Base-by-base conservation (phyloP, 495 filamentous ascomycete genomes). In the Lindgomyces ingoldianus region DNA sequence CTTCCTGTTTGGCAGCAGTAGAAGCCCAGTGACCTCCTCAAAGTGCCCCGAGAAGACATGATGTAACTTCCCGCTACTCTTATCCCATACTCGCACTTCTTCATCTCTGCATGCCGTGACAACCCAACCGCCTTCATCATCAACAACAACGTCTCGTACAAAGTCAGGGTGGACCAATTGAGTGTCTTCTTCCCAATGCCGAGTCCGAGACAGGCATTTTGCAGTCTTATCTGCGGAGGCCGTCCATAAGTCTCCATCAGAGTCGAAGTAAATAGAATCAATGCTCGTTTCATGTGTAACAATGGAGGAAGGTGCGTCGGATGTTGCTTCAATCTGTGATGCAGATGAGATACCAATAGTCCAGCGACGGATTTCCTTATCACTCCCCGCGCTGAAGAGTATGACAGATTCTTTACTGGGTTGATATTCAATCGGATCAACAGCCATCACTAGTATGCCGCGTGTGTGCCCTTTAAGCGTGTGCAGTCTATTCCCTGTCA, bases 71-170 rank as follows among this genome's bases (percentile, higher is more conserved):
- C 91, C 94, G 50, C 83, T 90, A 42, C 77, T 79, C 74, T 80
- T 72, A 72, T 96, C 88, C 93, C 93, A 98, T 12, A 97, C 84
- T 62, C 93, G 88, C 50, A 98, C 82, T 60, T 95, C 86, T 75
- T 98, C 94, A 72, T 96, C 91, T 57, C 94, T 78, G 59, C 94
- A 96, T 0, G 87, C 92, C 0, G 93, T 97, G 21, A 96, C 78
- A n/a, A 93, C 83, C 88, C 89, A 93, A n/a, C 87, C 83, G 2
- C 85, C 85, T 1, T 80, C 83, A 27, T 87, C 84, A 22, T 89
- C 83, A 16, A 89, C 78, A 9, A 87, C 82, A 52, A 98, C 83
- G 57, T 91, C 91, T 50, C 91, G 82, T 16, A 97, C 93, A 70
- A 93, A 96, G 70, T 93, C 94, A 0, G 91, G 91, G 74, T 98